A percentile compares a stretch with the other conserved stretches of the same genome.
phyloP scores from a whole-genome alignment of 495 filamentous ascomycete genomes.

The Pseudomonodictys pantanalensis region DNA sequence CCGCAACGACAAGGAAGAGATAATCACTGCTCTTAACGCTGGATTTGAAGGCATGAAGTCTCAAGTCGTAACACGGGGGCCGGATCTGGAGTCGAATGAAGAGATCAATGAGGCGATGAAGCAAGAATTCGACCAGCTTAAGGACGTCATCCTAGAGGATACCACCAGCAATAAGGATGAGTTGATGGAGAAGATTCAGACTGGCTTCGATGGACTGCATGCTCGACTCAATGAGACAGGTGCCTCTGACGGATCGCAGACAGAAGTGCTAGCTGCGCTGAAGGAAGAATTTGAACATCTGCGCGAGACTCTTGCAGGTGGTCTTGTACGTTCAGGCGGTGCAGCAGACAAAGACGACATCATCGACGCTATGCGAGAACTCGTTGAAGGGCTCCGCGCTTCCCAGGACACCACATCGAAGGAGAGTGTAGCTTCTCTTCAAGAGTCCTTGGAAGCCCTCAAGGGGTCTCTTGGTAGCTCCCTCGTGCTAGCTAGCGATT shows the following conservation, averaged over 20 bases:
- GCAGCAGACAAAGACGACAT: conserved; percentile 59
- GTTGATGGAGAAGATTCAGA: conserved; percentile 39
- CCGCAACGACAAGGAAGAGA: conserved; percentile 33
- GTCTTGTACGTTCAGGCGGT: conserved; percentile 54
- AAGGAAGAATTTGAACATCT: conserved; percentile 61
- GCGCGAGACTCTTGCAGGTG: conserved; percentile 66
- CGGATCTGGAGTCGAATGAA: conserved; percentile 37
- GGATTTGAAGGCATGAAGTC: conserved; percentile 40
- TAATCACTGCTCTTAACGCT: conserved; percentile 37
- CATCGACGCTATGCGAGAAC: conserved; percentile 46
- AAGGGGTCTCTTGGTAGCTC: conserved; percentile 35
- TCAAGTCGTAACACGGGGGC: conserved; percentile 31
- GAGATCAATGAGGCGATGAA: conserved; percentile 47
- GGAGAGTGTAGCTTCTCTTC: conserved; percentile 35
- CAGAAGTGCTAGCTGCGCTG: conserved; percentile 24
- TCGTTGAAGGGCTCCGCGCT: conserved; percentile 39
- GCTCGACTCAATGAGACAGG: conserved; percentile 28
- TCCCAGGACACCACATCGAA: conserved; percentile 36
- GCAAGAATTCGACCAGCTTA: conserved; percentile 62
- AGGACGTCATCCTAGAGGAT: conserved; percentile 35
- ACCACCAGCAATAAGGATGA: conserved; percentile 40
- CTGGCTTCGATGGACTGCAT: conserved; percentile 39
- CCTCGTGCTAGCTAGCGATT: conserved; percentile 34
- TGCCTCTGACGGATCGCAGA: conserved; percentile 10
- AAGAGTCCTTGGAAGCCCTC: conserved; percentile 40